Evolutionary conservation across 1,284 basidiomycete species (phyloP).

Genomic region (Apiotrichum montevideense): DNA sequence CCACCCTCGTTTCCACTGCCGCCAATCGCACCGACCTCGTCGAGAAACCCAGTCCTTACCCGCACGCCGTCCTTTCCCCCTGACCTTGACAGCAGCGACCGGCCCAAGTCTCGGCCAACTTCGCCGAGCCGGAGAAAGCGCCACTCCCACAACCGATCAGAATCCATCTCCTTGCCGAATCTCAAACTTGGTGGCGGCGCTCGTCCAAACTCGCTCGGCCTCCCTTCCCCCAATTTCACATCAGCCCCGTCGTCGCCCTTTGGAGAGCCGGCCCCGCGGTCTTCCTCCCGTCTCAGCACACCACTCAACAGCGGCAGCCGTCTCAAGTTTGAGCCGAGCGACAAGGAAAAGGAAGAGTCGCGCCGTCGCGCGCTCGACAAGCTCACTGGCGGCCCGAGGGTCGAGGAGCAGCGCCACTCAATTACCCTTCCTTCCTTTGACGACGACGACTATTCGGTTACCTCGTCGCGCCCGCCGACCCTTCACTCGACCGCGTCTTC

Average conservation of each 20-base stretch:
- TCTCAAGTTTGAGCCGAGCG: constrained; percentile 42
- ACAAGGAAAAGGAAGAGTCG: constrained; percentile 40
- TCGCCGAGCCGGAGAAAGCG: constrained; percentile 19
- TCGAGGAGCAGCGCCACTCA: constrained; percentile 16
- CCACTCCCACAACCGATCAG: constrained; percentile 43
- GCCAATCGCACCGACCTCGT: constrained; percentile 2
- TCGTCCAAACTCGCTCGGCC: constrained; percentile 32
- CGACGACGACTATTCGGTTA: constrained; percentile 36
- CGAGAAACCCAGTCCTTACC: constrained; percentile 2
- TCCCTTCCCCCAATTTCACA: constrained; percentile 29
- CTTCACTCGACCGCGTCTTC: constrained; percentile 24
- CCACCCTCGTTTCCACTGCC: constrained; percentile 13
- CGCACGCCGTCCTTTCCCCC: constrained; percentile 3
- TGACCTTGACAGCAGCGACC: background rate
- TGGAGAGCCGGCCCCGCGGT: constrained; percentile 7
- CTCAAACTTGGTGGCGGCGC: constrained; percentile 27
- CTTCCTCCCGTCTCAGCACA: constrained; percentile 8
- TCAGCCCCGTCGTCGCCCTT: constrained; percentile 32
- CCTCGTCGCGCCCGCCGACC: constrained; percentile 25
- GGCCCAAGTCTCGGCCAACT: constrained; percentile 22
- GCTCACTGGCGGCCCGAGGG: constrained; percentile 27
- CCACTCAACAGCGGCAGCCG: constrained; percentile 8
- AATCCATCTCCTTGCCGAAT: constrained; percentile 42
- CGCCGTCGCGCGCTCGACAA: constrained; percentile 40
- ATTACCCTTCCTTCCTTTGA: constrained; percentile 40